Conservation (phyloP, 257 asterid genomes). For the Fraxinus cuspidata region DNA sequence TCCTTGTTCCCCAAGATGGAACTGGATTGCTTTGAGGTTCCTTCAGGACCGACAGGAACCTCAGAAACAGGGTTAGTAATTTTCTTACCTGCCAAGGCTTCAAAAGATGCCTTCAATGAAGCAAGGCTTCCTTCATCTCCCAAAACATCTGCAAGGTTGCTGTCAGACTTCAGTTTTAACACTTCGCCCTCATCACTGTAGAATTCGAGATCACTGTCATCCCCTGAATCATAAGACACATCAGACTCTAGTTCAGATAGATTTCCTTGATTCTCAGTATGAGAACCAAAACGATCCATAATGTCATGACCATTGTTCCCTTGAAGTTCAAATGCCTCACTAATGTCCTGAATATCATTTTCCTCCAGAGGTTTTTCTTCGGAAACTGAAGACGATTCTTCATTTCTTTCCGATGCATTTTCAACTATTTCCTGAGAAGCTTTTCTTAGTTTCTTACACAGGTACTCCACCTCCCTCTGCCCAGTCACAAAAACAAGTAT, state of each 20-base stretch:
- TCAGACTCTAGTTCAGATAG: slow-evolving; percentile 64
- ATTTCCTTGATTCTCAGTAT: slow-evolving; percentile 51
- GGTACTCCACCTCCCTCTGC: slow-evolving; percentile 84
- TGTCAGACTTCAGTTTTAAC: slow-evolving; percentile 38
- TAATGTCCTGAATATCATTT: slow-evolving; percentile 60
- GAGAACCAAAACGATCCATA: slow-evolving; percentile 65
- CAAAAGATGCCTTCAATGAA: slow-evolving; percentile 79
- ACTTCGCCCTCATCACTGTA: slow-evolving; percentile 44
- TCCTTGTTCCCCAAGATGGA: slow-evolving; percentile 28
- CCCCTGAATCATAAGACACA: slow-evolving; percentile 55
- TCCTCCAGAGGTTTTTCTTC: slow-evolving; percentile 46
- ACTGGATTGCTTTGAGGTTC: slow-evolving; percentile 27
- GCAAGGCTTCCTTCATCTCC: slow-evolving; percentile 49
- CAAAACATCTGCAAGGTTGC: slow-evolving; percentile 39
- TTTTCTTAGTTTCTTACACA: slow-evolving; percentile 66
- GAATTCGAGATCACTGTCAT: slow-evolving; percentile 78
- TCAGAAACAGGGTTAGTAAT: slow-evolving; percentile 28
- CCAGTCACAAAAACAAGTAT: slow-evolving; percentile 95
- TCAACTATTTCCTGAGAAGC: slow-evolving; percentile 56
- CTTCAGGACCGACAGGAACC: slow-evolving; percentile 34
- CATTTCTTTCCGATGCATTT: slow-evolving; percentile 32
- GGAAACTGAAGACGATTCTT: slow-evolving; percentile 29
- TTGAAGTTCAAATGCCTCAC: slow-evolving; percentile 77
- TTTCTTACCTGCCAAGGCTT: slow-evolving; percentile 57
- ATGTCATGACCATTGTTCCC: slow-evolving; percentile 51